These are phyloP conservation scores for Casuarina cunninghamiana DNA, from an alignment of 306 rosid species.

Conservation along the genomic window DNA sequence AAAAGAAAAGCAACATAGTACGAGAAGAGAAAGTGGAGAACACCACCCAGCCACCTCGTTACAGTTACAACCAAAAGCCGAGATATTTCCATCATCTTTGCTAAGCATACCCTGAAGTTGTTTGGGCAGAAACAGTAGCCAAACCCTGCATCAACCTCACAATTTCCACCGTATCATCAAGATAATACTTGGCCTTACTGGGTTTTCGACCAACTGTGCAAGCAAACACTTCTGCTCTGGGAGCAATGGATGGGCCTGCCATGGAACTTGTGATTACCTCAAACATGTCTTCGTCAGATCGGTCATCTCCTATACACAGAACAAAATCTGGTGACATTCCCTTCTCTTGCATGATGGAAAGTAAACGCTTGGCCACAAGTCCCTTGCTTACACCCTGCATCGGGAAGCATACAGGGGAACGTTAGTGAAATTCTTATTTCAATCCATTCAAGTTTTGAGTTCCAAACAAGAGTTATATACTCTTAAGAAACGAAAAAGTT, in stretches of 20 bases:
- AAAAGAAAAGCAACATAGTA: conserved; percentile 20
- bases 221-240: conserved; percentile 64
- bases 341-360: conserved; percentile 55
- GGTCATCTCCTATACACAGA: conserved; percentile 70
- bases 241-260: conserved; percentile 50
- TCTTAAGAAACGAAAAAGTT: too few relatives aligned
- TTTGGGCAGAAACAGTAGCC: conserved; percentile 64
- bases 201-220: conserved; percentile 66
- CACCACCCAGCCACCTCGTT: conserved; percentile 26
- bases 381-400: conserved; percentile 76
- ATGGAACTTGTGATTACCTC: conserved; percentile 58
- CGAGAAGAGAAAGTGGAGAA: conserved; percentile 19
- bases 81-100: conserved; percentile 17
- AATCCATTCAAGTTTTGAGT: background rate
- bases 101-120: conserved; percentile 21
- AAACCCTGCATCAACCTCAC: conserved; percentile 71
- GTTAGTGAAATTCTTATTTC: background rate
- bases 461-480: background rate
- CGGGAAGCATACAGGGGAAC: background rate
- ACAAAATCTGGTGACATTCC: conserved; percentile 59
- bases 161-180: conserved; percentile 66
- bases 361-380: conserved; percentile 60
- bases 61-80: conserved; percentile 25
- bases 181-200: conserved; percentile 72
- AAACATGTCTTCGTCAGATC: conserved; percentile 84